Evolutionary conservation across 345 rosid genomes (phyloP).

Genomic region (rapeseed (Brassica napus)): DNA sequence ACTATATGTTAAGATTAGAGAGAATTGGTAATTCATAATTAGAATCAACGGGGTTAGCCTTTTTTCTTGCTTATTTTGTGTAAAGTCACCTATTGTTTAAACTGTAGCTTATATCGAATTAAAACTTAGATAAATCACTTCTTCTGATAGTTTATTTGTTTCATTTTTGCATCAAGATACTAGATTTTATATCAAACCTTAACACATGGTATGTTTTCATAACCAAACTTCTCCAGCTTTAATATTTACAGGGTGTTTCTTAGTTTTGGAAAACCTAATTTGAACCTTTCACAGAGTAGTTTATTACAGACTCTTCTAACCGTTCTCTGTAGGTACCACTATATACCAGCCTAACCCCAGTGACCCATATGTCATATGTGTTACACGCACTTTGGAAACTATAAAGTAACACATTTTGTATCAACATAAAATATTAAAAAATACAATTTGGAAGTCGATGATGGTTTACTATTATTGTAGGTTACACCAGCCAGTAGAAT

Average conservation of each 20-base stretch:
- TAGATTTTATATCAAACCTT: background rate
- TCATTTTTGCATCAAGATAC: background rate
- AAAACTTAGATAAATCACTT: background rate
- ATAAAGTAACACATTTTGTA: conserved; percentile 6
- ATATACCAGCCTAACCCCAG: background rate
- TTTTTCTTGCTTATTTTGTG: background rate
- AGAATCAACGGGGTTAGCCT: background rate
- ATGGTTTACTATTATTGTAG: conserved; percentile 12
- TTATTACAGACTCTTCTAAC: conserved; percentile 15
- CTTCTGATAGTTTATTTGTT: background rate
- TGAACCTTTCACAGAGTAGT: conserved; percentile 28
- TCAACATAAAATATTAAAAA: background rate
- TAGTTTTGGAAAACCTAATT: conserved; percentile 33
- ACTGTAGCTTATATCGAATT: background rate
- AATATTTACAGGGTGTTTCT: background rate
- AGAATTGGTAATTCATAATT: background rate
- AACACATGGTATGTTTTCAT: background rate
- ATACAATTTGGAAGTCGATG: background rate
- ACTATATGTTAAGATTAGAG: background rate
- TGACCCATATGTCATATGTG: conserved; percentile 27
- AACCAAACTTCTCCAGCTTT: background rate
- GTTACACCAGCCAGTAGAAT: background rate
- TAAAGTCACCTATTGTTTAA: background rate
- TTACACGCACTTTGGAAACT: conserved; percentile 17
- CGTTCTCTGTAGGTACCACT: conserved; percentile 8